phyloP scores from a whole-genome alignment of 192 early-diverging fungal species.

The Jimgerdemannia lactiflua region DNA sequence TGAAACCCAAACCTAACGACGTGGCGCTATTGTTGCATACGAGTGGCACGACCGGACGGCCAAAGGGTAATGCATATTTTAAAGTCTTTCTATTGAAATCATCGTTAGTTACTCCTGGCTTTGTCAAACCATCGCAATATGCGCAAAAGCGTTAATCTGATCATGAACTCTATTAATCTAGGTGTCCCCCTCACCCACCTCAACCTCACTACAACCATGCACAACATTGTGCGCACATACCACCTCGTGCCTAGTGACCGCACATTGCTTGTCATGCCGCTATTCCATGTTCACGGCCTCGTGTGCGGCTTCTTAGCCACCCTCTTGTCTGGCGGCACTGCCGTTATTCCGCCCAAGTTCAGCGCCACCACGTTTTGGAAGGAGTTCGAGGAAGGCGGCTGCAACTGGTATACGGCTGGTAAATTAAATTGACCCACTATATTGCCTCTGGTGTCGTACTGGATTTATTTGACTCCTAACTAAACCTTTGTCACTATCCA shows the following conservation, averaged over 20 bases:
- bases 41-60: conserved; percentile 75
- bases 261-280: conserved; percentile 79
- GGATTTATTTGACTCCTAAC: conserved; percentile 3
- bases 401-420: conserved; percentile 71
- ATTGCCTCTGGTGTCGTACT: not conserved
- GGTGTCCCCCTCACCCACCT: conserved; percentile 79
- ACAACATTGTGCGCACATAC: conserved; percentile 73
- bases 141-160: too few relatives aligned
- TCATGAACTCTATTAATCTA: not conserved
- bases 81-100: not conserved
- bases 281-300: conserved; percentile 86
- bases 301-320: conserved; percentile 72
- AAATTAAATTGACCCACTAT: conserved; percentile 2
- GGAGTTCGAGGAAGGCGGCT: conserved; percentile 56
- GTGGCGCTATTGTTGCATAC: conserved; percentile 78
- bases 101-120: too few relatives aligned
- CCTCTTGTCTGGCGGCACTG: conserved; percentile 64
- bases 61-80: conserved; percentile 47
- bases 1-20: conserved; percentile 46
- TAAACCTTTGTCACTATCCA: not conserved
- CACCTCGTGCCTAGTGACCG: conserved; percentile 53
- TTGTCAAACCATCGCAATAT: too few relatives aligned
- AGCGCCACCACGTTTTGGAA: conserved; percentile 72
- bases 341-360: conserved; percentile 69
- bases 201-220: conserved; percentile 69